A percentile compares a stretch with the other conserved stretches of the same genome.
phyloP scores from a whole-genome alignment of 2,329 filamentous ascomycete species.

The Penicillium verrucosum region DNA sequence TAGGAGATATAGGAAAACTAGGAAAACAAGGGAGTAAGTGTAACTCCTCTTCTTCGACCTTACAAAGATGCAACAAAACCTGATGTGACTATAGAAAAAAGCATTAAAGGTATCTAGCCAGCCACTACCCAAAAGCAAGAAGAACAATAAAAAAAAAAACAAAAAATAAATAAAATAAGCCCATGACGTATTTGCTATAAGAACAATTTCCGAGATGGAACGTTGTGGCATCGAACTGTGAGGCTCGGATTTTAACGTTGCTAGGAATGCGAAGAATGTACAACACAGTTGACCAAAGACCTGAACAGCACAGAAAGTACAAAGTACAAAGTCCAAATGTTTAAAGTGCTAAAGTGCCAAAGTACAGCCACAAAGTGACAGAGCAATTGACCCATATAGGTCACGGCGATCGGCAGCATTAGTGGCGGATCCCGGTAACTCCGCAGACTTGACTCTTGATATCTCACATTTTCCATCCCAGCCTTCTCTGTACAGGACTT shows the following conservation, averaged over 20 bases:
- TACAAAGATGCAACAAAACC: background rate
- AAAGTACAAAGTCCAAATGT: background rate
- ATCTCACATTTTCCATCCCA: conserved; percentile 28
- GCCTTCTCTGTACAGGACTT: conserved; percentile 10
- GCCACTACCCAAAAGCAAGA: background rate
- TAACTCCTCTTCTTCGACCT: background rate
- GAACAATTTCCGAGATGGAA: conserved; percentile 15
- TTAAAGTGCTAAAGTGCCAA: background rate
- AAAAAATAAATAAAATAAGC: background rate
- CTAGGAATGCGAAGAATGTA: conserved; percentile 15
- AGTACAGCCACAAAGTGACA: background rate
- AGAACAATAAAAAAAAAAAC: background rate
- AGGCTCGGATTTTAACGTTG: conserved; percentile 11
- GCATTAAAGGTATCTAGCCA: background rate
- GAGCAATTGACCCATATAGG: background rate
- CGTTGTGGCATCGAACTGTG: conserved; percentile 4
- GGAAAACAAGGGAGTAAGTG: background rate
- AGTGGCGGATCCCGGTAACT: conserved; percentile 14
- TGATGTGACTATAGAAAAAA: background rate
- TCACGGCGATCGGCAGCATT: conserved; percentile 7
- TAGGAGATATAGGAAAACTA: background rate
- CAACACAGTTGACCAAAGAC: background rate
- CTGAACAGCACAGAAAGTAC: background rate
- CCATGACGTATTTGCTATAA: background rate
- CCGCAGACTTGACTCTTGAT: conserved; percentile 13